Evolutionary conservation across 345 rosid genomes (phyloP), one percentile per base, ranked within the genome.

Genomic region (Hibiscus mutabilis): DNA sequence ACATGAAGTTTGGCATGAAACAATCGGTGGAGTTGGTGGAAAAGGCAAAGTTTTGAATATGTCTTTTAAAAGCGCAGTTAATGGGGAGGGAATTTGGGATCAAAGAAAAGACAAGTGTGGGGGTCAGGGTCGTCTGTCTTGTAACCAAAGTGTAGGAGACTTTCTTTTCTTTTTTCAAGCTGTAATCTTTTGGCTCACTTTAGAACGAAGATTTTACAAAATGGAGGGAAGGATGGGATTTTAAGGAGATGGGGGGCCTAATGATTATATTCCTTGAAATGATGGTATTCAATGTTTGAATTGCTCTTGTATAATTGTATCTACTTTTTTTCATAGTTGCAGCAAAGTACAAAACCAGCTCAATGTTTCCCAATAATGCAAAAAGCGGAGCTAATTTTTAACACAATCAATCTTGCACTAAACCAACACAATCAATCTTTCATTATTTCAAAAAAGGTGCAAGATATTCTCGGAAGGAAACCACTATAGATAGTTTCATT

Each of bases 281-380:
- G 77, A 63, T 73, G 76, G 64, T 56, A 22, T 42, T 47, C 46
- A 42, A 57, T 75, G 47, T 70, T 78, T 76, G 78, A 69, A 37
- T 37, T 37, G 35, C 35, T 33, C 35, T 33, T 33, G 35, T 33
- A 33, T 33, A 33, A 61, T 74, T 75, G 67, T n/a, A 71, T 74
- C 75, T 64, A 69, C 22, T 5, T 6, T 62, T 6, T 71, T 77
- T 75, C 46, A 29, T 49, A 12, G 73, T 40, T 47, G 66, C 49
- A 49, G 72, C 73, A n/a, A 79, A 79, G 83, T 79, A 76, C 82
- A 70, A 64, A 62, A 60, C 74, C 78, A 77, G 72, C 81, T 74
- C 77, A 70, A 56, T 82, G 80, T 71, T 65, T 84, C 59, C 76
- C 83, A 80, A 75, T 78, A 72, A 73, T 80, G 78, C 72, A 66